These are phyloP conservation scores for Aphanomyces stellatus DNA, from an alignment of 352 stramenopile species.

Conservation along the genomic window DNA sequence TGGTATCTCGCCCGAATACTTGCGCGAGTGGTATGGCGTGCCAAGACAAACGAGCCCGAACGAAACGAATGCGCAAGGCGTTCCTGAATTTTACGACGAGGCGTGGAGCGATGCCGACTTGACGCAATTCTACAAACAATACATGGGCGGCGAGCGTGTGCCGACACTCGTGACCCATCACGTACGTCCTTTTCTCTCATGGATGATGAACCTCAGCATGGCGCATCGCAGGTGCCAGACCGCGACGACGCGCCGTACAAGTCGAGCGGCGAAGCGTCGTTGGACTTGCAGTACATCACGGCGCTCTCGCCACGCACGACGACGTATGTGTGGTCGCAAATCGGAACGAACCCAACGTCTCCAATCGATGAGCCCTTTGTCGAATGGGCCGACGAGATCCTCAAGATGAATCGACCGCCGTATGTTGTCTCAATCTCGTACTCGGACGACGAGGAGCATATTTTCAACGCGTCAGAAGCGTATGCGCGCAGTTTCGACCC, in stretches of 20 bases:
- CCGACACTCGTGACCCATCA: conserved; percentile 28
- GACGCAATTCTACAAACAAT: conserved; percentile 43
- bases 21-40: conserved; percentile 59
- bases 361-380: conserved; percentile 78
- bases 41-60: conserved; percentile 60
- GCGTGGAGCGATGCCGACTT: conserved; percentile 50
- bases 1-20: conserved; percentile 29
- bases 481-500: conserved; percentile 78
- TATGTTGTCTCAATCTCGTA: conserved; percentile 86
- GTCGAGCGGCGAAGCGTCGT: conserved; percentile 61
- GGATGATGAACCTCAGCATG: not conserved
- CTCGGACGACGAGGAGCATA: conserved; percentile 85
- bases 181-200: not conserved
- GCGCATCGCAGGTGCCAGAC: conserved; percentile 36
- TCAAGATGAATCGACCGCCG: conserved; percentile 58
- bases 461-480: conserved; percentile 57
- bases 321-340: conserved; percentile 75
- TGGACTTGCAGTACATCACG: conserved; percentile 89
- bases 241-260: conserved; percentile 34
- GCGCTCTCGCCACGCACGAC: conserved; percentile 66
- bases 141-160: conserved; percentile 28
- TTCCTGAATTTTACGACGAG: conserved; percentile 76
- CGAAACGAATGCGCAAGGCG: conserved; percentile 39
- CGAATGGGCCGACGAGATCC: conserved; percentile 59
- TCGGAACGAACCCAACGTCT: conserved; percentile 80